Evolutionary conservation across 2,329 filamentous ascomycete genomes (phyloP).

Genomic region (Aphanocladium album): DNA sequence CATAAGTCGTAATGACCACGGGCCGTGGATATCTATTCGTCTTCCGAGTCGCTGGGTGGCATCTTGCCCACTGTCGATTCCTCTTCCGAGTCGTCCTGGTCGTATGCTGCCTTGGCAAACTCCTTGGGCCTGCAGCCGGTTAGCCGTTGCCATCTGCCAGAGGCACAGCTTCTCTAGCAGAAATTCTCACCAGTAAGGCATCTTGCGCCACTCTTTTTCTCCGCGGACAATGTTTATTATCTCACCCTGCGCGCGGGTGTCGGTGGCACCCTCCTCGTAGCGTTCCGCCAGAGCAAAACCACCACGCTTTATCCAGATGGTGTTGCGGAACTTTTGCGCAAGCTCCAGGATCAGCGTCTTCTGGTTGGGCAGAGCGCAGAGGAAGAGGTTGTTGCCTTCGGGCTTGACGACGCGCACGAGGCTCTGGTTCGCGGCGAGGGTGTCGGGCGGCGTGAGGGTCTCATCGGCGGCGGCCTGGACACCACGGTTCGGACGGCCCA

Average conservation of each 20-base stretch:
- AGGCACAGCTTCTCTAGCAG: neutral
- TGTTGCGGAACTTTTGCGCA: conserved; percentile 78
- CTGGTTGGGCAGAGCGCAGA: conserved; percentile 64
- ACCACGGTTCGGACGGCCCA: conserved; percentile 58
- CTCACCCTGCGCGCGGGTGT: conserved; percentile 71
- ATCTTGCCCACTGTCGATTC: conserved; percentile 79
- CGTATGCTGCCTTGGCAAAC: conserved; percentile 62
- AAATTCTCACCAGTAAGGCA: conserved; percentile 67
- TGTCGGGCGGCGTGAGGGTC: conserved; percentile 52
- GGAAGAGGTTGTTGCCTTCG: conserved; percentile 86
- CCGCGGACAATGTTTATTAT: conserved; percentile 91
- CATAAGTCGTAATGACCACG: conserved; percentile 15
- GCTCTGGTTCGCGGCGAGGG: conserved; percentile 56
- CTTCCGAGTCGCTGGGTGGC: conserved; percentile 76
- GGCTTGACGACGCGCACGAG: conserved; percentile 77
- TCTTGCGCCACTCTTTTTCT: conserved; percentile 88
- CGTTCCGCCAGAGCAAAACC: conserved; percentile 79
- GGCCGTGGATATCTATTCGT: conserved; percentile 40
- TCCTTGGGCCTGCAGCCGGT: conserved; percentile 63
- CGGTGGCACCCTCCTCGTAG: conserved; percentile 47
- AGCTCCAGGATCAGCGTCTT: conserved; percentile 72
- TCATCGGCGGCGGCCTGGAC: conserved; percentile 74
- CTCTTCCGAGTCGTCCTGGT: conserved; percentile 65
- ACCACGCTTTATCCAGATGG: conserved; percentile 87
- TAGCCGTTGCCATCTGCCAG: conserved; percentile 11